Base-by-base conservation (phyloP, 495 filamentous ascomycete genomes). In the Pseudevernia furfuracea region DNA sequence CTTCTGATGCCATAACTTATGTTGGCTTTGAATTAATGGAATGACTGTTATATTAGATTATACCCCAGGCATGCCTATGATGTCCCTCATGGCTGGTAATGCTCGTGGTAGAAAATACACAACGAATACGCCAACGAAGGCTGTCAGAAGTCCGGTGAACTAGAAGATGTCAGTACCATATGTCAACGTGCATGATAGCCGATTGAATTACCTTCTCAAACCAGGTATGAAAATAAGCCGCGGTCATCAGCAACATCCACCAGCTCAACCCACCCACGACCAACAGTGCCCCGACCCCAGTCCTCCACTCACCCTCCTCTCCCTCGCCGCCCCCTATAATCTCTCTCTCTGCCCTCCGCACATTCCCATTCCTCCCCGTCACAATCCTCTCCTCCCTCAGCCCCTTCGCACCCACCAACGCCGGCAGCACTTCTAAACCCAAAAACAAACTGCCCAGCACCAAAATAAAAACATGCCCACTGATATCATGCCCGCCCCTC, bases 171-270 rank as follows among this genome's bases (percentile, higher is more conserved):
- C 63, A 71, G 70, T 62, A 68, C 68, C 44, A 64, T 36, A 60
- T 11, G 32, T 32, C 37, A 19, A 15, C 14, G 41, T 32, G 34
- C 21, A 12, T 28, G 48, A 55, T 49, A 41, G 28, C 39, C 7
- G 49, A 59, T 28, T 10, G 15, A 60, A 81, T 65, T 71, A 91
- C 90, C 87, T 97, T 97, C 78, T 98, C 94, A 72, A 92, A 86
- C 94, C 93, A 97, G 7, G 94, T 97, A 74, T 98, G 94, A 65
- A 98, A 98, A 78, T 92, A 97, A 53, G 91, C 88, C 15, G 92
- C 91, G 49, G 94, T 98, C 94, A 98, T 98, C 58, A 97, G 79
- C 30, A 55, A 30, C 52, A 55, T 55, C 89, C 91, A 97, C 82
- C 84, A 87, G 65, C 85, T 87, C 71, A 96, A 68, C 8, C 75